These are phyloP conservation scores for Dalbergia cochinchinensis DNA, from an alignment of 306 rosid genomes.

Conservation along the genomic window DNA sequence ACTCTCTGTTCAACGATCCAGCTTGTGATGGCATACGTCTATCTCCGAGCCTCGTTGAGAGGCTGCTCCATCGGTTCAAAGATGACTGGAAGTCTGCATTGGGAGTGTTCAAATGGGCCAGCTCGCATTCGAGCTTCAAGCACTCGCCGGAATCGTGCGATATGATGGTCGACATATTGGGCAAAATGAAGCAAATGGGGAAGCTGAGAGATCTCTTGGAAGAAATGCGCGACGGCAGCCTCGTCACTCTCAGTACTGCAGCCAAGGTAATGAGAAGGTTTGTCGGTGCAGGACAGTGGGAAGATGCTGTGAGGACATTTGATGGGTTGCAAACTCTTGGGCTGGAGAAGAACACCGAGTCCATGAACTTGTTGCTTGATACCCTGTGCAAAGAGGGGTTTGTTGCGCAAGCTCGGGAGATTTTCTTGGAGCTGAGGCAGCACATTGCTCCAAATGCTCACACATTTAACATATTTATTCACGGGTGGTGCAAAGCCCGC, in stretches of 20 bases:
- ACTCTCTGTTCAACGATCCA: slow-evolving; percentile 58
- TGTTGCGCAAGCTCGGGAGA: slow-evolving; percentile 71
- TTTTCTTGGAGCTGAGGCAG: slow-evolving; percentile 70
- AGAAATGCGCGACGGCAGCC: slow-evolving; percentile 58
- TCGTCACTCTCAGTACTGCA: slow-evolving; percentile 59
- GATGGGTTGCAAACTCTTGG: slow-evolving; percentile 73
- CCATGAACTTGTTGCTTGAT: slow-evolving; percentile 90
- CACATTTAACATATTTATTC: slow-evolving; percentile 84
- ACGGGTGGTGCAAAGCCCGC: slow-evolving; percentile 86
- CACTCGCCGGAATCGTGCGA: slow-evolving; percentile 67
- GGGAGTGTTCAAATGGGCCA: slow-evolving; percentile 85
- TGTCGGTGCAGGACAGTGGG: slow-evolving; percentile 84
- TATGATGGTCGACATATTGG: slow-evolving; percentile 75
- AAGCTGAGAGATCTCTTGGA: slow-evolving; percentile 60
- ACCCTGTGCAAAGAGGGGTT: slow-evolving; percentile 82
- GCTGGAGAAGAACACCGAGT: slow-evolving; percentile 74
- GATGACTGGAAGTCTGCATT: slow-evolving; percentile 92
- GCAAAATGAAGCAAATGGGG: slow-evolving; percentile 77
- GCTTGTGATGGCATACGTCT: slow-evolving; percentile 53
- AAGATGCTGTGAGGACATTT: slow-evolving; percentile 72
- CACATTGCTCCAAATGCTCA: slow-evolving; percentile 73
- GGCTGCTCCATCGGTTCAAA: slow-evolving; percentile 68
- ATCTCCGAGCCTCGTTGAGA: slow-evolving; percentile 56
- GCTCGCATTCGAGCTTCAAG: slow-evolving; percentile 53
- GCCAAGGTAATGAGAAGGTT: slow-evolving; percentile 86